phyloP scores from a whole-genome alignment of 257 asterid species.

The Solanum etuberosum region DNA sequence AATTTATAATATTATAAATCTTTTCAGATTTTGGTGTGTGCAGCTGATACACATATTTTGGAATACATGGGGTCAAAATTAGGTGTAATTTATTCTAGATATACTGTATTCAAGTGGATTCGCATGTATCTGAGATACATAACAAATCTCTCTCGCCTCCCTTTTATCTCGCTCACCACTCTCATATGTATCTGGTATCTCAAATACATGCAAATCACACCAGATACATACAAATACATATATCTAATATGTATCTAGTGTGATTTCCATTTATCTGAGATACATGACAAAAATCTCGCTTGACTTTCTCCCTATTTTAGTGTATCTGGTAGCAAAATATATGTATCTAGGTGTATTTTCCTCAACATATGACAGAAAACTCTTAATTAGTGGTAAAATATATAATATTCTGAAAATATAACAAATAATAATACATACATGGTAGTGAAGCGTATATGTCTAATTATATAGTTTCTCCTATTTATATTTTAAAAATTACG shows the following conservation, averaged over 20 bases:
- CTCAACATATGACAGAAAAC: background rate
- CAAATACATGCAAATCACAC: accelerated
- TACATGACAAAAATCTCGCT: background rate
- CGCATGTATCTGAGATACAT: accelerated
- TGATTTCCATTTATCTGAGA: too few species aligned
- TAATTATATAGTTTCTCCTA: background rate
- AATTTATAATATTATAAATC: too few species aligned
- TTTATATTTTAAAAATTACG: background rate
- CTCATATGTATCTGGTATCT: background rate
- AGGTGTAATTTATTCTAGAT: too few species aligned
- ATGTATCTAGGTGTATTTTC: background rate
- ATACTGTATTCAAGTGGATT: too few species aligned
- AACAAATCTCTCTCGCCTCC: accelerated
- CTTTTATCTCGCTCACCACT: background rate
- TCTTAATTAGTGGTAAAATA: background rate
- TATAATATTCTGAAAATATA: too few species aligned
- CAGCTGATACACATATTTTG: too few species aligned
- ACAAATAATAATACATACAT: too few species aligned
- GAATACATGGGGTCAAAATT: too few species aligned
- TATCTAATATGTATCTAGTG: accelerated
- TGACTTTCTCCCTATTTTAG: background rate
- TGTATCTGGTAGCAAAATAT: background rate
- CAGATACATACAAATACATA: background rate
- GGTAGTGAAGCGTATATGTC: too few species aligned
- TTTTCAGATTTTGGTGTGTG: background rate